phyloP scores from a whole-genome alignment of 768 basidiomycete genomes.

The Termitomyces sp. region DNA sequence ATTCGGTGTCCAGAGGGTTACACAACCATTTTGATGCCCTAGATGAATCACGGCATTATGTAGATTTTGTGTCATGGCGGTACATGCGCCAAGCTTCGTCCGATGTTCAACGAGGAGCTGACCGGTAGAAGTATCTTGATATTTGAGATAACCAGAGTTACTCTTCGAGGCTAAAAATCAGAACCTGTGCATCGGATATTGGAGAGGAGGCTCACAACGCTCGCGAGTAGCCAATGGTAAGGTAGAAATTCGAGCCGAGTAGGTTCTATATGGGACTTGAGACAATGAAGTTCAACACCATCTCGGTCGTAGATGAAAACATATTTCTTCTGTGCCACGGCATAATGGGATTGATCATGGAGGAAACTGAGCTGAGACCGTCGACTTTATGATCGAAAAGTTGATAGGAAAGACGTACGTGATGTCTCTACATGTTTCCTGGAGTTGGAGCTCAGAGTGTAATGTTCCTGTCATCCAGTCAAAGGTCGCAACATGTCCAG shows the following conservation, averaged over 20 bases:
- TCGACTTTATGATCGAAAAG: neutral
- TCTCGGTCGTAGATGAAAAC: conserved; percentile 94
- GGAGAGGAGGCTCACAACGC: conserved; percentile 52
- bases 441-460: conserved; percentile 83
- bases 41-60: conserved; percentile 94
- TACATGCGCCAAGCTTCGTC: conserved; percentile 83
- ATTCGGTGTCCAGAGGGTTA: conserved; percentile 98
- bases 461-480: conserved; percentile 88
- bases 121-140: conserved; percentile 96
- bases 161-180: conserved; percentile 39
- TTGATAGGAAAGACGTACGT: conserved; percentile 47
- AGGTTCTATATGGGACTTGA: conserved; percentile 83
- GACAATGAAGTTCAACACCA: conserved; percentile 86
- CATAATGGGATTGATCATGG: conserved; percentile 89
- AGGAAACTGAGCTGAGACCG: conserved; percentile 53
- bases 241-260: conserved; percentile 89
- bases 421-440: conserved; percentile 89
- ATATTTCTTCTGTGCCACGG: conserved; percentile 94
- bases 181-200: neutral
- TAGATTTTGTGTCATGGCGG: conserved; percentile 81
- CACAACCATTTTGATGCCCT: conserved; percentile 91
- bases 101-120: conserved; percentile 80
- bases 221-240: conserved; percentile 91
- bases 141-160: conserved; percentile 87
- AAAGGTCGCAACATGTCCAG: conserved; percentile 88